Evolutionary conservation across 768 basidiomycete genomes (phyloP).

Genomic region (Collybiopsis luxurians): DNA sequence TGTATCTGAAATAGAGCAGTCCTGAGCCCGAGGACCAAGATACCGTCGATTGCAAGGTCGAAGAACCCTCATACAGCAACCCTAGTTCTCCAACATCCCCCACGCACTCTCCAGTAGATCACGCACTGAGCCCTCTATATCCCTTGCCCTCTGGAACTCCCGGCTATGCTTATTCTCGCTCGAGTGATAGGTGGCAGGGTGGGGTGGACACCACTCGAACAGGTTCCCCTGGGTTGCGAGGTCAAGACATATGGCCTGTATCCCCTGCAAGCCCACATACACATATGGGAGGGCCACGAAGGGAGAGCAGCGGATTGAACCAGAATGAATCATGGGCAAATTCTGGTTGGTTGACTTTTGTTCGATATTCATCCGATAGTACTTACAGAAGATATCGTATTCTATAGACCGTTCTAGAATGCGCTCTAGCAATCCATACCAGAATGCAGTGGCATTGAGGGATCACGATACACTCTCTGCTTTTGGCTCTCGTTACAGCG

Average conservation of each 20-base stretch:
- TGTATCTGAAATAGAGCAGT: constrained; percentile 14
- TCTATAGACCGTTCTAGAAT: constrained; percentile 36
- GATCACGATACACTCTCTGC: constrained; percentile 11
- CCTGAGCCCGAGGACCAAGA: constrained; percentile 46
- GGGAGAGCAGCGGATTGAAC: not conserved
- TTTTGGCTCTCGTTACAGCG: constrained; percentile 9
- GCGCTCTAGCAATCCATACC: constrained; percentile 35
- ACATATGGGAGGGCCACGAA: not conserved
- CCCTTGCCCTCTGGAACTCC: constrained; percentile 20
- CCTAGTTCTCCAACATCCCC: constrained; percentile 31
- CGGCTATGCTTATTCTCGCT: not conserved
- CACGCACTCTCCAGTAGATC: constrained; percentile 33
- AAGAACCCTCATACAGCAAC: constrained; percentile 41
- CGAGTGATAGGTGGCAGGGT: constrained; percentile 1
- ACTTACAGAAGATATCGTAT: too few species aligned
- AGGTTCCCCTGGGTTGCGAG: not conserved
- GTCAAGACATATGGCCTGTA: constrained; percentile 5
- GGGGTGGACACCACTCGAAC: not conserved
- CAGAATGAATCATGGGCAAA: constrained; percentile 3
- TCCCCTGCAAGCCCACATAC: constrained; percentile 1
- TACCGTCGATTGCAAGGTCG: constrained; percentile 44
- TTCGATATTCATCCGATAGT: not conserved
- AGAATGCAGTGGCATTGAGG: constrained; percentile 12
- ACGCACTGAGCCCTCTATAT: constrained; percentile 28
- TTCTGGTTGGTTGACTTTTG: not conserved